These are phyloP conservation scores for Apocynum venetum DNA, from an alignment of 257 asterid genomes.

Conservation along the genomic window DNA sequence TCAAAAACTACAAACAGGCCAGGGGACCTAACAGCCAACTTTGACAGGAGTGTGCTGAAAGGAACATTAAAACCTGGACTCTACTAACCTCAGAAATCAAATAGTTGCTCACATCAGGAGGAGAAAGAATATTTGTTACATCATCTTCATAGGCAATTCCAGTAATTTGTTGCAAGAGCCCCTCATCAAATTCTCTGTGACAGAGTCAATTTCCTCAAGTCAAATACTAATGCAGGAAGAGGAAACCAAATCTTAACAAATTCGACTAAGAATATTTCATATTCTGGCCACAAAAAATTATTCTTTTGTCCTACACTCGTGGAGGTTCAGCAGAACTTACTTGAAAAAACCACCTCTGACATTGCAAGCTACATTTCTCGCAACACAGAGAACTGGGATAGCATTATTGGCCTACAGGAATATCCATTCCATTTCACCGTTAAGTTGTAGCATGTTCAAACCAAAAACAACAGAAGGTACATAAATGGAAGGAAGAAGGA, in stretches of 20 bases:
- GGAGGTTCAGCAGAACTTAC: slow-evolving; percentile 42
- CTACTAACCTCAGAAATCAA: slow-evolving; percentile 72
- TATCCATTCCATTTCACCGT: slow-evolving; percentile 9
- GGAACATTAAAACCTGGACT: slow-evolving; percentile 3
- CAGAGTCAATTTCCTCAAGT: slow-evolving; percentile 22
- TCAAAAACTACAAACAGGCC: not conserved
- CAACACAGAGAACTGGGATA: slow-evolving; percentile 89
- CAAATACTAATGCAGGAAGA: slow-evolving; percentile 8
- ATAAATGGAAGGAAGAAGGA: not conserved
- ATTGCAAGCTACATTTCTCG: slow-evolving; percentile 97
- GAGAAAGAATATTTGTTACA: slow-evolving; percentile 45
- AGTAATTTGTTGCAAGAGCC: slow-evolving; percentile 63
- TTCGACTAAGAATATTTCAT: slow-evolving; percentile 6
- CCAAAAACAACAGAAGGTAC: not conserved
- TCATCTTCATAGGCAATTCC: slow-evolving; percentile 85
- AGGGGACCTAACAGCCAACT: not conserved
- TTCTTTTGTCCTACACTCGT: not conserved
- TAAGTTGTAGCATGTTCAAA: slow-evolving; percentile 18
- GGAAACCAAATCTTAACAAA: slow-evolving; percentile 15
- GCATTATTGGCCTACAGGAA: slow-evolving; percentile 66
- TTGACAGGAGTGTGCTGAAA: slow-evolving; percentile 3
- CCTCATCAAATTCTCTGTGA: slow-evolving; percentile 87
- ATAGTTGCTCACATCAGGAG: slow-evolving; percentile 90
- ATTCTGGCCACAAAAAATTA: slow-evolving; percentile 2
- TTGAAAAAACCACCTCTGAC: slow-evolving; percentile 95